Evolutionary conservation across 352 stramenopile genomes (phyloP), one percentile per base, ranked within the genome.

Genomic region (Phytophthora sansomeana): DNA sequence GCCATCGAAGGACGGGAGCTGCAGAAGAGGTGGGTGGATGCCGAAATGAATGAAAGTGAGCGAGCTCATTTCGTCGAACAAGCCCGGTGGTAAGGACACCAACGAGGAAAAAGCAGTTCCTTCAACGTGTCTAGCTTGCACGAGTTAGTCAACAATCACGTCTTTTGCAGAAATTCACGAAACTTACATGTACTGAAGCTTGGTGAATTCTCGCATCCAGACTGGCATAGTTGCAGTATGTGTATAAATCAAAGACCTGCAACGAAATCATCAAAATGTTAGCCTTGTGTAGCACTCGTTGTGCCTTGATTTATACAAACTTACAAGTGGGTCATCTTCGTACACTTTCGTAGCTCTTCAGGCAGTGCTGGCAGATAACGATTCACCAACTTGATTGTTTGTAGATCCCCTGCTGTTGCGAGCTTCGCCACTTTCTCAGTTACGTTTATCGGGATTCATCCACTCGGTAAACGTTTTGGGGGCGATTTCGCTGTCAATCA

Each of bases 171-270:
- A 9, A 52, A 11, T 14, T 24, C 21, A 46, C n/a, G 26, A 30
- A 44, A 35, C 49, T 14, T 55, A 78, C 70, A 83, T 13, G 43
- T 72, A 72, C 28, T 81, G 48, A n/a, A 83, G 69, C 3, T 69
- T 35, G 1, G 55, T 61, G 38, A 81, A 67, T 2, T 73, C 38
- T 17, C 51, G 74, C 24, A 41, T 56, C 72, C 75, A 77, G 0
- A n/a, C 24, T 11, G 75, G 69, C 28, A 83, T 4, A 1, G 35
- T 47, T 11, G 29, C 16, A 0, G 58, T 83, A 32, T 78, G 55
- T 0, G 72, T 73, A 47, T 83, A 77, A 5, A 78, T 41, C 4
- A 83, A 57, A 5, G 72, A 66, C 21, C 72, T 83, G 24, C 46
- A 38, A 28, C 9, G 21, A 24, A 29, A 58, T 4, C 13, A 13